phyloP scores from a whole-genome alignment of 345 rosid genomes.

The Erodium maritimum region DNA sequence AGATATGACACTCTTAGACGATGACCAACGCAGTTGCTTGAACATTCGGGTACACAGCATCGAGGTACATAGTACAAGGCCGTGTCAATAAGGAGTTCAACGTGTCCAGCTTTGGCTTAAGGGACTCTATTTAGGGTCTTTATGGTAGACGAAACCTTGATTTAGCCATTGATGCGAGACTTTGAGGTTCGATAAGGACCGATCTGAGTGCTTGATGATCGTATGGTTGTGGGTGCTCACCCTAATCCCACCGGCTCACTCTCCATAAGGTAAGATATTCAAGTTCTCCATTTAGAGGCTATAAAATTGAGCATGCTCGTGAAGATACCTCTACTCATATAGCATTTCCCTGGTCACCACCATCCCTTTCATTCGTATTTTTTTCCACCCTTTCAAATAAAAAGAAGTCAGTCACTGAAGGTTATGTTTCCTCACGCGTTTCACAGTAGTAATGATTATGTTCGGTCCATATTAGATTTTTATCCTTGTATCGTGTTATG shows the following conservation, averaged over 20 bases:
- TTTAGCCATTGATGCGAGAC: background rate
- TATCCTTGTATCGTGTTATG: no score
- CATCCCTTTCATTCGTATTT: background rate
- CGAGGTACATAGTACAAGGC: background rate
- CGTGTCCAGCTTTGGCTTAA: background rate
- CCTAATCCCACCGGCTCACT: background rate
- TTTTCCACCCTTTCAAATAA: background rate
- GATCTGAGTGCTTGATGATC: slow-evolving; percentile 1
- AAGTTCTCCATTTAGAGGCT: slow-evolving; percentile 2
- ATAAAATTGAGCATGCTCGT: slow-evolving; percentile 1
- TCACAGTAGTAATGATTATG: no score
- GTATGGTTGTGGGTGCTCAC: slow-evolving; percentile 1
- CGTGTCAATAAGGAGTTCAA: background rate
- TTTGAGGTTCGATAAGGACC: background rate
- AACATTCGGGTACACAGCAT: slow-evolving; percentile 1
- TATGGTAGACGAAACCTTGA: background rate
- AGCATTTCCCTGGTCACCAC: background rate
- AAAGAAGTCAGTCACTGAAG: background rate
- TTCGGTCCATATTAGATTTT: no score
- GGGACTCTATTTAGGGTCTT: background rate
- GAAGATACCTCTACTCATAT: slow-evolving; percentile 2
- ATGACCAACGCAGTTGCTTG: background rate
- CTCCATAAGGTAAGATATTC: slow-evolving; percentile 2
- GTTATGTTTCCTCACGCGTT: no score
- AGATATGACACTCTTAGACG: no score